These are phyloP conservation scores for Mucor lusitanicus DNA, from an alignment of 371 early-diverging fungal species.

Conservation along the genomic window DNA sequence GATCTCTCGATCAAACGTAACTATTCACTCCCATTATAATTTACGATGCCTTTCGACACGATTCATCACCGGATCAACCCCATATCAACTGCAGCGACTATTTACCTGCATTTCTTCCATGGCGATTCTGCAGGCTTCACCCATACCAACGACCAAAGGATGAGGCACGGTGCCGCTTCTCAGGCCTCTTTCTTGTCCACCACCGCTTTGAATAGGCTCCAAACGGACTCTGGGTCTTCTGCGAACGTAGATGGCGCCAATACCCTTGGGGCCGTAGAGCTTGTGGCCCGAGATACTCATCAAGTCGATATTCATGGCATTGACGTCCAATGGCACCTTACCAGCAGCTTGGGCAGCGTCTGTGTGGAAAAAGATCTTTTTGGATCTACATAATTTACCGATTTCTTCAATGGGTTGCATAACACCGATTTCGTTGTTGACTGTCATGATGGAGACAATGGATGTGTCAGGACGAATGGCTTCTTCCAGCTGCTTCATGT, in stretches of 20 bases:
- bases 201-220: conserved; percentile 94
- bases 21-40: conserved; percentile 31
- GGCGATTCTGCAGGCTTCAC: conserved; percentile 94
- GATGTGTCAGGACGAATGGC: conserved; percentile 94
- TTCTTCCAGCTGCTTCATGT: conserved; percentile 74
- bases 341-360: conserved; percentile 99
- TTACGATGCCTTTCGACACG: conserved; percentile 32
- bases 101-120: conserved; percentile 87
- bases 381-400: conserved; percentile 84
- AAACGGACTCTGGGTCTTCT: conserved; percentile 96
- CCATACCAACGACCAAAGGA: conserved; percentile 96
- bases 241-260: conserved; percentile 97
- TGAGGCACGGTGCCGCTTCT: conserved; percentile 98
- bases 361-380: conserved; percentile 95
- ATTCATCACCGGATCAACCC: conserved; percentile 28
- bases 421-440: conserved; percentile 99
- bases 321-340: conserved; percentile 97
- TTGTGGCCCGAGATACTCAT: conserved; percentile 99
- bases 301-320: conserved; percentile 95
- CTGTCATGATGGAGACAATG: conserved; percentile 97
- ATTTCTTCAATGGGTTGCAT: conserved; percentile 97
- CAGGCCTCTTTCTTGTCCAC: conserved; percentile 99
- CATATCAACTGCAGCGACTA: not conserved
- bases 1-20: conserved; percentile 11
- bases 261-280: conserved; percentile 99